phyloP scores from a whole-genome alignment of 805 yeast genomes.

The Cephaloascus fragrans region DNA sequence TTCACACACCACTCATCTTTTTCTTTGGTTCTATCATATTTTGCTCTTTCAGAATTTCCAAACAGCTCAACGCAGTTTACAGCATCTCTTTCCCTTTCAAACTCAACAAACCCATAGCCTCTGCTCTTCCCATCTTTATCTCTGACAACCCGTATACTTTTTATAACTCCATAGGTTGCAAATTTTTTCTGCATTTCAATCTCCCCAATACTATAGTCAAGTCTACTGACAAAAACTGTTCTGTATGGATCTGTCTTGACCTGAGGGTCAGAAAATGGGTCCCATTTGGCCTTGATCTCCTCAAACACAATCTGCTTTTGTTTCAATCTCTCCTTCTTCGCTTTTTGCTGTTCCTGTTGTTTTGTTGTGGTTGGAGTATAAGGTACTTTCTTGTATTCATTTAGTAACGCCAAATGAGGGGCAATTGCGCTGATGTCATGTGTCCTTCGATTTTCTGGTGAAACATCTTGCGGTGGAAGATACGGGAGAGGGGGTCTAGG shows the following conservation, averaged over 20 bases:
- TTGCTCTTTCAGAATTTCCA: slow-evolving; percentile 53
- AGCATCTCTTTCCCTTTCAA: slow-evolving; percentile 50
- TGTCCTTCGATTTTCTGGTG: slow-evolving; percentile 38
- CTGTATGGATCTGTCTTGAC: slow-evolving; percentile 62
- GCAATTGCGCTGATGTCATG: slow-evolving; percentile 36
- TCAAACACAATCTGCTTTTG: slow-evolving; percentile 18
- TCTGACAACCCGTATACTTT: slow-evolving; percentile 30
- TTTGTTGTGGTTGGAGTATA: slow-evolving; percentile 19
- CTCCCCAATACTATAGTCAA: slow-evolving; percentile 57
- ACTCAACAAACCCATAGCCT: slow-evolving; percentile 83
- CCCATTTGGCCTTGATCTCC: slow-evolving; percentile 30
- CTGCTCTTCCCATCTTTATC: slow-evolving; percentile 39
- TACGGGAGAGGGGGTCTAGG: slow-evolving; percentile 50
- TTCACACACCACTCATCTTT: slow-evolving; percentile 44
- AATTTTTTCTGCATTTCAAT: slow-evolving; percentile 57
- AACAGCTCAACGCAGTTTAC: too few species aligned
- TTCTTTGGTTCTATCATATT: slow-evolving; percentile 46
- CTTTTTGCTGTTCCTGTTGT: slow-evolving; percentile 15
- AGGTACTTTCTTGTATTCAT: slow-evolving; percentile 15
- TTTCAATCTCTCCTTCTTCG: slow-evolving; percentile 12
- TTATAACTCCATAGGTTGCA: slow-evolving; percentile 61
- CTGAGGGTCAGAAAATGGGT: slow-evolving; percentile 48
- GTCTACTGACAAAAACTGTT: slow-evolving; percentile 71
- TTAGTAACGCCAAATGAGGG: slow-evolving; percentile 11
- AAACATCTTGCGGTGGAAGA: slow-evolving; percentile 38